Conservation (phyloP, 208 protist species). For the Novymonas esmeraldas region DNA sequence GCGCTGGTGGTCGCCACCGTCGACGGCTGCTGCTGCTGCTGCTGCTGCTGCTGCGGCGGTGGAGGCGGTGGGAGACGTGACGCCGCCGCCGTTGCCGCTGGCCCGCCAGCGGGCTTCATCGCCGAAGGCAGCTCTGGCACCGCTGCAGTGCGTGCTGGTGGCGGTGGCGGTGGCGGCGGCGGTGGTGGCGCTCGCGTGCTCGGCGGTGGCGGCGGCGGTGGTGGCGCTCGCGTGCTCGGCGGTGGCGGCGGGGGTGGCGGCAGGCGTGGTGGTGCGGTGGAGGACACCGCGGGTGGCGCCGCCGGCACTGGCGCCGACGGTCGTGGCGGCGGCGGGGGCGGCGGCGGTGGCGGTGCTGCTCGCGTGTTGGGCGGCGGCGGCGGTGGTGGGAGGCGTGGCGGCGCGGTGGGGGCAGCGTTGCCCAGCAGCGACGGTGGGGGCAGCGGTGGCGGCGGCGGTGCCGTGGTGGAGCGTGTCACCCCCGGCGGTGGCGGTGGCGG, state of each 20-base stretch:
- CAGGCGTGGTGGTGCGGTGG: too few relatives aligned
- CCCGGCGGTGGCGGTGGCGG: constrained; percentile 32
- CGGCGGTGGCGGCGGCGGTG: background rate
- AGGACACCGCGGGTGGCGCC: background rate
- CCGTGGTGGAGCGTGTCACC: constrained; percentile 26
- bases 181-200: background rate
- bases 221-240: background rate
- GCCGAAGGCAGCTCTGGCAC: background rate
- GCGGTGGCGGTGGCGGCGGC: background rate
- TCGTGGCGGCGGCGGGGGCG: constrained; percentile 12
- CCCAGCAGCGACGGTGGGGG: constrained; percentile 12
- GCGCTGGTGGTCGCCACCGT: background rate
- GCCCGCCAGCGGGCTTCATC: constrained; percentile 1
- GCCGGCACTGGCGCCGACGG: background rate
- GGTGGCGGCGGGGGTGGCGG: constrained; percentile 10
- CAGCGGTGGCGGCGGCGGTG: constrained; percentile 38
- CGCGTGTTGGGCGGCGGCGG: constrained; percentile 1
- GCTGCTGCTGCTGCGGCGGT: constrained; percentile 19
- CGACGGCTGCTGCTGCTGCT: background rate
- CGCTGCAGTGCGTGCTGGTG: too few relatives aligned
- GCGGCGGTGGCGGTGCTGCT: constrained; percentile 33
- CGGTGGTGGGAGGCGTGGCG: constrained; percentile 4
- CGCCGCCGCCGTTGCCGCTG: background rate
- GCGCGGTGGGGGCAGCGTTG: constrained; percentile 7
- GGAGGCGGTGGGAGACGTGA: constrained; percentile 15